Evolutionary conservation across 768 basidiomycete species (phyloP).

Genomic region (Lanmaoa pseudosensibilis): DNA sequence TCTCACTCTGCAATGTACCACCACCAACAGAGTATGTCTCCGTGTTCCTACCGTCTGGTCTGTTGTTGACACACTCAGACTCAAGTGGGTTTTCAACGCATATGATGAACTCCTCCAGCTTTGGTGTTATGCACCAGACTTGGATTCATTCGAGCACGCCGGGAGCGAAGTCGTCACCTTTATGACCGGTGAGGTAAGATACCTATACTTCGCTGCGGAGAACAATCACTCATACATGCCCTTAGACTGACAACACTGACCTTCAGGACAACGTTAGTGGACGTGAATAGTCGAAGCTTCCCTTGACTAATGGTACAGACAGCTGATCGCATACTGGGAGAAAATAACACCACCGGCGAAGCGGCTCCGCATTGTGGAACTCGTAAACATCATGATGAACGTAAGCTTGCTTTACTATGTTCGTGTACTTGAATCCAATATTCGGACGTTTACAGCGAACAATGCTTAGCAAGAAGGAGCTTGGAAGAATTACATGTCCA

Average conservation of each 20-base stretch:
- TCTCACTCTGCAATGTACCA: conserved; percentile 68
- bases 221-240: conserved; percentile 1
- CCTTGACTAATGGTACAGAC: conserved; percentile 12
- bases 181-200: conserved; percentile 57
- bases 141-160: conserved; percentile 67
- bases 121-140: conserved; percentile 65
- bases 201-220: not conserved
- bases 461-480: conserved; percentile 46
- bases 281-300: not conserved
- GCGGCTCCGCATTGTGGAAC: conserved; percentile 52
- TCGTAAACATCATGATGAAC: conserved; percentile 57
- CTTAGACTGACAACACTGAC: conserved; percentile 42
- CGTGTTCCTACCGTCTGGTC: not conserved
- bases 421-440: not conserved
- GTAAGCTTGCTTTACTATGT: conserved; percentile 38
- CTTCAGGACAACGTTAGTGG: conserved; percentile 62
- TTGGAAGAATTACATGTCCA: conserved; percentile 58
- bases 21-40: conserved; percentile 61
- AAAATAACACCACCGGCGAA: conserved; percentile 51
- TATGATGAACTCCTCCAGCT: conserved; percentile 61
- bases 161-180: conserved; percentile 58
- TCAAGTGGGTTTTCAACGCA: conserved; percentile 58
- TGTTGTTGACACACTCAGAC: conserved; percentile 36
- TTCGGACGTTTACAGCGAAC: conserved; percentile 45
- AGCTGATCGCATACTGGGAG: conserved; percentile 73